phyloP scores from a whole-genome alignment of 805 yeast genomes.

The Candida cerambycidarum region DNA sequence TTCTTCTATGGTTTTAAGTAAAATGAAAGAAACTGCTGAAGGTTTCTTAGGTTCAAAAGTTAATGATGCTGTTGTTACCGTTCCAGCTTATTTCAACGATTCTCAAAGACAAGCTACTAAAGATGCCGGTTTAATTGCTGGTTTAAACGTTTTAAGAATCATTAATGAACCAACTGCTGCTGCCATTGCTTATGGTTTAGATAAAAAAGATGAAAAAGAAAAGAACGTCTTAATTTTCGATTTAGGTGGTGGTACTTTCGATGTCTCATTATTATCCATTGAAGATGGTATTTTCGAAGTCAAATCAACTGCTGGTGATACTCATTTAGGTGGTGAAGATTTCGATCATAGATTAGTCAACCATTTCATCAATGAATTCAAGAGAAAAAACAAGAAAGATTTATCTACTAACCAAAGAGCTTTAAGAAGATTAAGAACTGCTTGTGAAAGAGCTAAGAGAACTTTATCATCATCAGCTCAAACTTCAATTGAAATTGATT shows the following conservation, averaged over 20 bases:
- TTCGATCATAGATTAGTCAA: conserved; percentile 95
- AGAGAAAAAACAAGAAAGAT: conserved; percentile 97
- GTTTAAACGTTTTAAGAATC: conserved; percentile 90
- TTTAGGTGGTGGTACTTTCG: conserved; percentile 52
- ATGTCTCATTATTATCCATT: conserved; percentile 46
- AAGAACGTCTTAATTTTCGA: conserved; percentile 54
- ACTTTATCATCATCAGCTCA: conserved; percentile 94
- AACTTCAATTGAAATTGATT: conserved; percentile 93
- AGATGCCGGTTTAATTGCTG: conserved; percentile 97
- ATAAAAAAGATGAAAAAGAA: conserved; percentile 62
- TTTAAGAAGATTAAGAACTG: conserved; percentile 96
- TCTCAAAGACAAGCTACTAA: conserved; percentile 98
- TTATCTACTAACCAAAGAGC: conserved; percentile 93
- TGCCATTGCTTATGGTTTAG: conserved; percentile 64
- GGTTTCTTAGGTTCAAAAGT: conserved; percentile 59
- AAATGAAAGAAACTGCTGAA: conserved; percentile 93
- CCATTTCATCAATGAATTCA: conserved; percentile 92
- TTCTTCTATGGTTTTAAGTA: conserved; percentile 86
- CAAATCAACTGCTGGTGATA: conserved; percentile 51
- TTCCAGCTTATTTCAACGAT: conserved; percentile 96
- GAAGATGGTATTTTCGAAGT: conserved; percentile 52
- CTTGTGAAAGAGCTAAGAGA: conserved; percentile 99
- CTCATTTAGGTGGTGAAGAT: conserved; percentile 90
- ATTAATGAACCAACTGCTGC: conserved; percentile 92
- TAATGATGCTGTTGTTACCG: conserved; percentile 91